These are phyloP conservation scores for Picea sitchensis DNA, from an alignment of 75 land plant genomes.

Conservation along the genomic window DNA sequence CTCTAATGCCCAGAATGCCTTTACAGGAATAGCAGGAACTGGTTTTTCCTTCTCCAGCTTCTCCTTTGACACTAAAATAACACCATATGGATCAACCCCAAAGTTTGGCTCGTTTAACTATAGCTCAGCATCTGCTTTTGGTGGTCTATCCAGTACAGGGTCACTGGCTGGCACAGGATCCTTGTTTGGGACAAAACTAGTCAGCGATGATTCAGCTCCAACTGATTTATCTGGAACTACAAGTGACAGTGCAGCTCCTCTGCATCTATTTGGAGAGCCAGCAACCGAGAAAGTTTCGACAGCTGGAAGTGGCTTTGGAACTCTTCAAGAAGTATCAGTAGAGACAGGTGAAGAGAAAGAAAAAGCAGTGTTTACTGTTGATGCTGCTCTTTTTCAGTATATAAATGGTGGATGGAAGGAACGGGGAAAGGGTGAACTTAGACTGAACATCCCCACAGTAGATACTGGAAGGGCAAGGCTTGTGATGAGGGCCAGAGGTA, in stretches of 20 bases:
- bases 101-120: constrained; percentile 11
- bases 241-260: constrained; percentile 6
- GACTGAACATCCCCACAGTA: constrained; percentile 28
- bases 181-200: constrained; percentile 14
- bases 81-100: constrained; percentile 12
- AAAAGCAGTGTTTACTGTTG: constrained; percentile 38
- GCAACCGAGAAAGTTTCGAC: constrained; percentile 10
- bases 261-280: constrained; percentile 17
- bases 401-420: constrained; percentile 46
- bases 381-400: constrained; percentile 41
- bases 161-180: constrained; percentile 5
- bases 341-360: constrained; percentile 56
- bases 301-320: not conserved
- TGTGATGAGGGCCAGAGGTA: constrained; percentile 48
- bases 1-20: constrained; percentile 34
- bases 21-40: constrained; percentile 37
- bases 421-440: constrained; percentile 44
- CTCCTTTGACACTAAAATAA: constrained; percentile 25
- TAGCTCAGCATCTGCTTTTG: constrained; percentile 9
- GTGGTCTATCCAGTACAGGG: constrained; percentile 17
- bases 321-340: constrained; percentile 33
- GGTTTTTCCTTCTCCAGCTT: constrained; percentile 24
- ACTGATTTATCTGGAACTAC: constrained; percentile 10
- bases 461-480: constrained; percentile 27
- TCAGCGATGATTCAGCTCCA: constrained; percentile 1